Conservation (phyloP, 2,329 filamentous ascomycete genomes). For the Cercospora brassicicola region DNA sequence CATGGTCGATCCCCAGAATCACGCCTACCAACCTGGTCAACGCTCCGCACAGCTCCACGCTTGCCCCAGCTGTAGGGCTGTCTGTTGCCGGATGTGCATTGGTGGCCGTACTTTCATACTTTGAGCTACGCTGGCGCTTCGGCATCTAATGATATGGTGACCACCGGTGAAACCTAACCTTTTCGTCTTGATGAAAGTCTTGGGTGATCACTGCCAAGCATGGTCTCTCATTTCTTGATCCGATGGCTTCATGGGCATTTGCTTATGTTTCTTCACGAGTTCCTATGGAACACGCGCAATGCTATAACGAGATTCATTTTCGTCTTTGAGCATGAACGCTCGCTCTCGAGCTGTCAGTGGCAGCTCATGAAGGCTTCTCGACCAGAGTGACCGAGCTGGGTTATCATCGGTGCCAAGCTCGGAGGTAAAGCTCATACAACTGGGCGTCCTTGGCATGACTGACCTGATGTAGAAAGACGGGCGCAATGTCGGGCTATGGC, state of each 20-base stretch:
- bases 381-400: neutral
- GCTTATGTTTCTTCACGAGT: neutral
- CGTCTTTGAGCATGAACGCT: neutral
- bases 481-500: neutral
- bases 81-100: neutral
- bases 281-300: neutral
- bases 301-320: neutral
- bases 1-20: slow-evolving; percentile 3
- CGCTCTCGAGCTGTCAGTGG: neutral
- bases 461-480: slow-evolving; percentile 18
- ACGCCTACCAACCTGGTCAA: neutral
- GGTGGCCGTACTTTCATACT: neutral
- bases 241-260: neutral
- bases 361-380: neutral
- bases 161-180: slow-evolving; percentile 5
- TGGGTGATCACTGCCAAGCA: slow-evolving; percentile 10
- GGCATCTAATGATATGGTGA: slow-evolving; percentile 12
- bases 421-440: slow-evolving; percentile 11
- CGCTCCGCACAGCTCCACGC: neutral
- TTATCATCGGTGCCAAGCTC: slow-evolving; percentile 3
- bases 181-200: neutral
- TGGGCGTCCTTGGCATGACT: slow-evolving; percentile 32
- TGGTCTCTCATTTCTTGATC: neutral
- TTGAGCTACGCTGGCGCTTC: neutral
- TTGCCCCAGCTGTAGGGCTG: slow-evolving; percentile 4